A percentile compares a stretch with the other conserved stretches of the same genome.
Evolutionary conservation across 129 eudicot genomes (phyloP).

Genomic region (Ambrosia artemisiifolia): DNA sequence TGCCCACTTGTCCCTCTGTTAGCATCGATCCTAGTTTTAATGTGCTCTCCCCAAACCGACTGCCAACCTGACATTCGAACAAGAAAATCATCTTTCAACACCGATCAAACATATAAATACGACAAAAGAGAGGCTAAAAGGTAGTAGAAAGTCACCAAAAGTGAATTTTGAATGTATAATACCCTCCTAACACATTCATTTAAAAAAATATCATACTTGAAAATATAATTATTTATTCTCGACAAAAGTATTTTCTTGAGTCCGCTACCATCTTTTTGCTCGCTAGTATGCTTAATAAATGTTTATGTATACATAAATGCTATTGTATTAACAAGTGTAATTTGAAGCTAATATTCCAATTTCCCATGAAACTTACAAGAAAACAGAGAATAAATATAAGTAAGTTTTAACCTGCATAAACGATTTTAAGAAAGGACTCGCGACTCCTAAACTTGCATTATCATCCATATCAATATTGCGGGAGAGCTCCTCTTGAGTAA

Average conservation of each 20-base stretch:
- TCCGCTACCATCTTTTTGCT: not conserved
- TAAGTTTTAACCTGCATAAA: conserved; percentile 77
- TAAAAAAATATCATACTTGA: too few species aligned
- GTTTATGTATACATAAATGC: not conserved
- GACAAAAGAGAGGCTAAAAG: not conserved
- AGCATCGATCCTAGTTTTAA: conserved; percentile 85
- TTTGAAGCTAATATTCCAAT: not conserved
- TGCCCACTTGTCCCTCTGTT: conserved; percentile 87
- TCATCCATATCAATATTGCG: conserved; percentile 63
- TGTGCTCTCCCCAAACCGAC: conserved; percentile 97
- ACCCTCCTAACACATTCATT: too few species aligned
- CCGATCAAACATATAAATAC: not conserved
- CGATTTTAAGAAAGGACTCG: conserved; percentile 84
- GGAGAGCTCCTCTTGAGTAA: conserved; percentile 56
- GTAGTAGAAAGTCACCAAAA: not conserved
- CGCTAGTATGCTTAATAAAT: not conserved
- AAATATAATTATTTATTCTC: too few species aligned
- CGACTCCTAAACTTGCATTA: conserved; percentile 76
- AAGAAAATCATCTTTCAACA: conserved; percentile 1
- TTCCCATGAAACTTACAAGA: not conserved
- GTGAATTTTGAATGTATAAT: not conserved
- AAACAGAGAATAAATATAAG: conserved; percentile 7
- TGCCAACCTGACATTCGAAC: conserved; percentile 71
- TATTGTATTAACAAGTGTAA: not conserved
- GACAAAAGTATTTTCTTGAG: too few species aligned